Percentiles rank a stretch among this genome's conserved stretches.
These are phyloP conservation scores for Caloboletus inedulis DNA, from an alignment of 1,284 basidiomycete genomes.

Conservation along the genomic window DNA sequence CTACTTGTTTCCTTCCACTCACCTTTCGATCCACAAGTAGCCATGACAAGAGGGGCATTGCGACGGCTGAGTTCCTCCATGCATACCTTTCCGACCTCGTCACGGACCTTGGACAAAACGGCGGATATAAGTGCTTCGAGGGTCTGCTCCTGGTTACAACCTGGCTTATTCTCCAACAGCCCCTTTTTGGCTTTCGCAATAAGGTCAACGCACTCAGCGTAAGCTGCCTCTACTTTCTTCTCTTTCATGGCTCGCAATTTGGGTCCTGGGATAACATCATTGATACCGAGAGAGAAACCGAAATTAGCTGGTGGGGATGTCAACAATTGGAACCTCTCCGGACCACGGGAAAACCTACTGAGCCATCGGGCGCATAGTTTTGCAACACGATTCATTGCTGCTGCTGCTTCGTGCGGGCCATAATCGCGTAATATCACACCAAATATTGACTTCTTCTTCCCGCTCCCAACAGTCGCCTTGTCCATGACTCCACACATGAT, in stretches of 20 bases:
- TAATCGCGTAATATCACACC: conserved; percentile 98
- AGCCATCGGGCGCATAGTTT: conserved; percentile 96
- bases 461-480: conserved; percentile 96
- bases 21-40: conserved; percentile 99
- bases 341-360: conserved; percentile 45
- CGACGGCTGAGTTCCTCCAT: conserved; percentile 96
- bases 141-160: conserved; percentile 96
- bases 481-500: conserved; percentile 99
- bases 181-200: conserved; percentile 92
- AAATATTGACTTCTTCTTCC: conserved; percentile 99
- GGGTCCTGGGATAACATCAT: conserved; percentile 96
- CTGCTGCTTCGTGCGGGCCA: conserved; percentile 90
- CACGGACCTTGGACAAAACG: conserved; percentile 91
- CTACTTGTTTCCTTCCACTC: conserved; percentile 11
- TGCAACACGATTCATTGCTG: conserved; percentile 94
- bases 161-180: conserved; percentile 92
- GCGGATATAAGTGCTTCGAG: conserved; percentile 95
- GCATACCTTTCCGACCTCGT: conserved; percentile 95
- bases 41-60: conserved; percentile 99
- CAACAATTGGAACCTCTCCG: background rate
- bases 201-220: conserved; percentile 82
- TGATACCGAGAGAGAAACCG: conserved; percentile 98
- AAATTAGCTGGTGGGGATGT: conserved; percentile 69
- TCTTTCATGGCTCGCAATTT: conserved; percentile 83
- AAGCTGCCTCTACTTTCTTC: conserved; percentile 83